Base-by-base conservation (phyloP, 2,329 filamentous ascomycete species). In the Bretziella fagacearum region DNA sequence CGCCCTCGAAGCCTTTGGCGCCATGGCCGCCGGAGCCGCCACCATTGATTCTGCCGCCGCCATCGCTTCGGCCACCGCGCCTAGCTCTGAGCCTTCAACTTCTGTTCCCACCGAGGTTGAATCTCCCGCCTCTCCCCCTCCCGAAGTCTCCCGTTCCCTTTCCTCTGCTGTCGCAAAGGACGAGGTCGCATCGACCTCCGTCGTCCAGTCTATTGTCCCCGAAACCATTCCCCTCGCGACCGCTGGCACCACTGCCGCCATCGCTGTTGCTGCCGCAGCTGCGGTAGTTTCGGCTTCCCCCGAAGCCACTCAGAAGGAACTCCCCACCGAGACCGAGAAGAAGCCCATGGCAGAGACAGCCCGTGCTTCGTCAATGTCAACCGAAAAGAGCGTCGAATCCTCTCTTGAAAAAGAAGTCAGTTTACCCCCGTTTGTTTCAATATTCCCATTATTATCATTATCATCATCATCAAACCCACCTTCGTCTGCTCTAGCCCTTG, bases 391-490 rank as follows among this genome's bases (percentile, higher is more conserved):
- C 3, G 22, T 8, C 36, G 26, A 49, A 29, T 43, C 37, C 40
- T 29, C 36, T 18, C 35, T 20, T 23, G 41, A 45, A 39, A 40
- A 49, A 49, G 47, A 49, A 36, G 47, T 49, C 41, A 49, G 47
- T 49, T 11, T 39, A 18, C 41, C 47, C 47, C 47, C 20, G n/a
- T n/a, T n/a, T 23, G 32, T 25, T 25, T 39, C 15, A 18, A 29
- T 13, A 8, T 11, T 20, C 45, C 26, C 23, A 8, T 22, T n/a
- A 17, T 20, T 7, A 36, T 40, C 32, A 25, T 27, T n/a, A 4
- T 23, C 32, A 26, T 41, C 20, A 37, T 23, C 32, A 17, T 43
- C 39, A 36, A 10, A 22, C 5, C 27, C 46, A 20, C 23, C 25
- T 48, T 20, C 20, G 11, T 47, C 36, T 42, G 22, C 40, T 30